Percentiles rank a stretch among this genome's conserved stretches.
Conservation (phyloP, 768 basidiomycete species). For the Collybiopsis luxurians region DNA sequence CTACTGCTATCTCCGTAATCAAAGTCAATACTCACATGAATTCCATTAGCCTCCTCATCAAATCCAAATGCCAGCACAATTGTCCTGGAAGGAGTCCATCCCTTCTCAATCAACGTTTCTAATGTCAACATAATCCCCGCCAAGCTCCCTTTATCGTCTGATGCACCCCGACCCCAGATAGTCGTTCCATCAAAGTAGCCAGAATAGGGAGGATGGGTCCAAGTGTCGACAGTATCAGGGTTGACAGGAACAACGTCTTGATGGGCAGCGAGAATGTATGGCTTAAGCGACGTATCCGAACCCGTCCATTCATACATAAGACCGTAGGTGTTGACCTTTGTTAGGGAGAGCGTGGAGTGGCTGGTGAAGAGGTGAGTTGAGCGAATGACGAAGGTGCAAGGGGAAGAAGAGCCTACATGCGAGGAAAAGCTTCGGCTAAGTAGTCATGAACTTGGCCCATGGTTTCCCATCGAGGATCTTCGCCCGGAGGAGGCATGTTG, state of each 20-base stretch:
- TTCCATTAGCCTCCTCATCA: slow-evolving; percentile 49
- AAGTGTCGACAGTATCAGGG: slow-evolving; percentile 37
- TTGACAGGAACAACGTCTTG: slow-evolving; percentile 60
- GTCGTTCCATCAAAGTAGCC: slow-evolving; percentile 46
- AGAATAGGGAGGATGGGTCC: slow-evolving; percentile 49
- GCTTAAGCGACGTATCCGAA: slow-evolving; percentile 56
- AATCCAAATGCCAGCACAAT: slow-evolving; percentile 34
- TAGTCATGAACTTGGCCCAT: slow-evolving; percentile 41
- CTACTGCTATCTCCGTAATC: no score
- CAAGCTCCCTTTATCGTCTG: slow-evolving; percentile 54
- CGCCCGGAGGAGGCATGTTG: slow-evolving; percentile 42
- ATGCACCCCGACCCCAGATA: slow-evolving; percentile 54
- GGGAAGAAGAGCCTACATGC: slow-evolving; percentile 51
- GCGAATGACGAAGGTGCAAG: background rate
- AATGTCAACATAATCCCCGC: slow-evolving; percentile 31
- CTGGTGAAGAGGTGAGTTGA: slow-evolving; percentile 27
- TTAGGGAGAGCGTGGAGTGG: slow-evolving; percentile 53
- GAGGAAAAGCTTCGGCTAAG: slow-evolving; percentile 45
- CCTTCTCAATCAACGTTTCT: slow-evolving; percentile 11
- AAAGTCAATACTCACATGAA: slow-evolving; percentile 18
- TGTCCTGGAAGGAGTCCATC: slow-evolving; percentile 19
- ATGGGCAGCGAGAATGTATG: slow-evolving; percentile 59
- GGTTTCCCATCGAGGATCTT: slow-evolving; percentile 46
- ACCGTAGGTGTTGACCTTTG: slow-evolving; percentile 75
- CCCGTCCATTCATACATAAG: slow-evolving; percentile 74